Base-by-base conservation (phyloP, 768 basidiomycete species). In the Trametes elegans region DNA sequence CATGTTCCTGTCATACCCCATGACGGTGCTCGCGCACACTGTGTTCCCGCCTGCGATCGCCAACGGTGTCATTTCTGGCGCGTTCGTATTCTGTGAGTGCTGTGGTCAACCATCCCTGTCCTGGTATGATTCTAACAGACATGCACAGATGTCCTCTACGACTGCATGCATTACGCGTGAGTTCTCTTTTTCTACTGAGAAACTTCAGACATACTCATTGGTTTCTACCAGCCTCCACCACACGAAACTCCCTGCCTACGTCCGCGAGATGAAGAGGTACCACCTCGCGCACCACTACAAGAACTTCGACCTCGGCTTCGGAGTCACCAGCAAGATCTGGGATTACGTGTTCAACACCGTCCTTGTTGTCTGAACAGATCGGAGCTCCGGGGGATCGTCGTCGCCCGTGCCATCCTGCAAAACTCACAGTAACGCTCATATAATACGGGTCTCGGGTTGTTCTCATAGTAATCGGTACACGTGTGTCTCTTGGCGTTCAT, bases 261-360 rank as follows among this genome's bases (percentile, higher is more conserved):
- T 98, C 73, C 80, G 79, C 54, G 88, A 93, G 68, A 88, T 91
- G 89, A 99, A 99, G 78, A 90, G 90, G 68, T 98, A 98, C 67
- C 97, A 99, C 65, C 81, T 99, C 59, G 94, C 93, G 7, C 95
- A 98, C 67, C 96, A 98, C 70, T 97, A 96, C 78, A 97, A 97
- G 74, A 96, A 97, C 76, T 96, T 93, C 69, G 93, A 97, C 67
- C 87, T 98, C 39, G 95, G 94, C 16, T 98, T 95, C 67, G 95
- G 96, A 28, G 95, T 98, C 10, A 98, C 95, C 7, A 93, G 90
- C 74, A 98, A 96, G 76, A 74, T 98, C 35, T 98, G 96, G 96
- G 96, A 98, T 70, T 74, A 83, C 66, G 81, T 95, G 34, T 97
- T 97, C 71, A 89, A 86, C 67, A 98, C 94, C 2, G 75, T 87